Evolutionary conservation across 2,329 filamentous ascomycete genomes (phyloP).

Genomic region (Colletotrichum sp.): DNA sequence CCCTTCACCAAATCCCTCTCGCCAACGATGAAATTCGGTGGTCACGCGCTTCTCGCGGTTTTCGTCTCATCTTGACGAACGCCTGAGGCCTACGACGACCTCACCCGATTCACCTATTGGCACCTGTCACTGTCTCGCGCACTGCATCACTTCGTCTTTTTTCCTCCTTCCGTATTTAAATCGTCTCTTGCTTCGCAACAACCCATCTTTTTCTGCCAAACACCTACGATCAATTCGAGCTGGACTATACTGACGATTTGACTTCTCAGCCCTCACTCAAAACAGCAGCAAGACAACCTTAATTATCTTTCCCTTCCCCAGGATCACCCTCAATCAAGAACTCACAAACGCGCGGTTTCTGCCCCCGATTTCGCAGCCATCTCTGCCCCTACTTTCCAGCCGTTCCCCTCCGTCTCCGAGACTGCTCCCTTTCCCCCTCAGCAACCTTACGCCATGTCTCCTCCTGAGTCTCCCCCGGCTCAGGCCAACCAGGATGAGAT

Average conservation of each 20-base stretch:
- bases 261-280: constrained; percentile 17
- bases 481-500: constrained; percentile 16
- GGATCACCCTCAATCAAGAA: constrained; percentile 26
- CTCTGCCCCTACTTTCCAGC: constrained; percentile 19
- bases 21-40: not conserved
- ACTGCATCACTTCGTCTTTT: not conserved
- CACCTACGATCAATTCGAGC: not conserved
- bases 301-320: constrained; percentile 21
- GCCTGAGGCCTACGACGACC: not conserved
- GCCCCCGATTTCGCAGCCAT: constrained; percentile 49
- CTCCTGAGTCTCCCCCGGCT: constrained; percentile 6
- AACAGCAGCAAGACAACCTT: constrained; percentile 15
- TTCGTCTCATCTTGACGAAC: not conserved
- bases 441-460: constrained; percentile 24
- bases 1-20: not conserved
- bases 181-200: not conserved
- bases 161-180: not conserved
- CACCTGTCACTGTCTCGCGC: not conserved
- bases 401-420: constrained; percentile 23
- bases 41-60: not conserved
- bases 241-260: constrained; percentile 3
- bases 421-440: constrained; percentile 1
- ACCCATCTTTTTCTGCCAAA: not conserved
- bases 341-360: constrained; percentile 56
- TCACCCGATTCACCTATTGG: not conserved